Conservation (phyloP, 805 yeast genomes). For the Candida wancherniae region DNA sequence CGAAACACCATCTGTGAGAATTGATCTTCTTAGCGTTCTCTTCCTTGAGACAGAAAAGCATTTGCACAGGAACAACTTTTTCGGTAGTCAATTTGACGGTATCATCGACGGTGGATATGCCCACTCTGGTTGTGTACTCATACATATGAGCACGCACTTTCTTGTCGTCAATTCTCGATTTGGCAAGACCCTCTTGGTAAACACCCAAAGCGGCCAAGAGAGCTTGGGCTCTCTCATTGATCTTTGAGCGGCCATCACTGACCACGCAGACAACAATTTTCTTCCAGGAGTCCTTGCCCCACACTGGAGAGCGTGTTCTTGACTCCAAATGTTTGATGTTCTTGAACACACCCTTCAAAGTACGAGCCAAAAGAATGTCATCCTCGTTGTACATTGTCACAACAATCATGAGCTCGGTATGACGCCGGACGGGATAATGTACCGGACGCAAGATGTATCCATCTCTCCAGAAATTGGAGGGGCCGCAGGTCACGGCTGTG, state of each 20-base stretch:
- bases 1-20: conserved; percentile 67
- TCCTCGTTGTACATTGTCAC: conserved; percentile 67
- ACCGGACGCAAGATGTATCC: conserved; percentile 55
- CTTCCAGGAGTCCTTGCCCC: conserved; percentile 52
- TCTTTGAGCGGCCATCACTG: conserved; percentile 62
- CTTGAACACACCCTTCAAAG: conserved; percentile 60
- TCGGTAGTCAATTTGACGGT: conserved; percentile 50
- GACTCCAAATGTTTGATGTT: conserved; percentile 55
- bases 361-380: conserved; percentile 55
- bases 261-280: conserved; percentile 60
- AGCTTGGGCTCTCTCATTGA: conserved; percentile 59
- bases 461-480: conserved; percentile 53
- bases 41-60: conserved; percentile 58
- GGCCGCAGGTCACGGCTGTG: conserved; percentile 66
- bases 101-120: conserved; percentile 44
- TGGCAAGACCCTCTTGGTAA: conserved; percentile 63
- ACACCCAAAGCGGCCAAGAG: conserved; percentile 61
- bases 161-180: conserved; percentile 53
- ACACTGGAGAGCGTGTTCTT: conserved; percentile 42
- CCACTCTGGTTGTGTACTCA: conserved; percentile 61
- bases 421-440: conserved; percentile 48
- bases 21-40: conserved; percentile 60
- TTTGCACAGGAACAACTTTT: conserved; percentile 58
- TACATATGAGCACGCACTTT: conserved; percentile 62
- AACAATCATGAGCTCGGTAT: conserved; percentile 58